These are phyloP conservation scores for Plasmodium chabaudi DNA, from an alignment of 169 alveolate species.

Conservation along the genomic window DNA sequence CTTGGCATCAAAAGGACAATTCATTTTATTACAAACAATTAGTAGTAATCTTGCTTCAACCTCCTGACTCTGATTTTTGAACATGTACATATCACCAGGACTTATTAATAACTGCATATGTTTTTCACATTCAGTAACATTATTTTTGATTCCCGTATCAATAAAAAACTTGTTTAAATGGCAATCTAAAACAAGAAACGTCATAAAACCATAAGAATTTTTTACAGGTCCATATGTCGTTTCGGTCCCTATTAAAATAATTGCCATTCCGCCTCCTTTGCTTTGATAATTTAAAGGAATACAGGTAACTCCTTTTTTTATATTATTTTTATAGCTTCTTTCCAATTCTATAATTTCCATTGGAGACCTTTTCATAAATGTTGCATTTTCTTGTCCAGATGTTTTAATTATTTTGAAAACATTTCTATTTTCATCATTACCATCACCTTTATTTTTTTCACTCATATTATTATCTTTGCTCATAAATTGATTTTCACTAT, in stretches of 20 bases:
- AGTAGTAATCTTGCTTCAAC: slow-evolving; percentile 60
- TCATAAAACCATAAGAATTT: slow-evolving; percentile 74
- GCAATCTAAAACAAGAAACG: slow-evolving; percentile 76
- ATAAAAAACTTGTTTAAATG: slow-evolving; percentile 60
- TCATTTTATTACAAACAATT: slow-evolving; percentile 74
- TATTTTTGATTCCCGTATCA: slow-evolving; percentile 74
- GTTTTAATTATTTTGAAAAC: slow-evolving; percentile 67
- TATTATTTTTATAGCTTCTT: slow-evolving; percentile 69
- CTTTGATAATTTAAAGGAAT: slow-evolving; percentile 78
- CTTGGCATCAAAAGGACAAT: slow-evolving; percentile 65
- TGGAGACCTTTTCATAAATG: slow-evolving; percentile 72
- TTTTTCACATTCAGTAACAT: slow-evolving; percentile 75
- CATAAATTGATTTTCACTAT: slow-evolving; percentile 49
- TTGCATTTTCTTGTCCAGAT: slow-evolving; percentile 38
- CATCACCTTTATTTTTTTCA: slow-evolving; percentile 37
- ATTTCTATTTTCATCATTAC: slow-evolving; percentile 43
- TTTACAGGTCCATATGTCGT: slow-evolving; percentile 76
- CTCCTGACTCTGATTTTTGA: slow-evolving; percentile 77
- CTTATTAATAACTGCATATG: slow-evolving; percentile 77
- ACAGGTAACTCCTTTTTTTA: slow-evolving; percentile 75
- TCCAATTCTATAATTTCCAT: slow-evolving; percentile 68
- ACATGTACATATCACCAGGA: slow-evolving; percentile 77
- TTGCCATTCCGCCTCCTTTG: slow-evolving; percentile 77
- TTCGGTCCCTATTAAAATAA: slow-evolving; percentile 65
- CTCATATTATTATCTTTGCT: slow-evolving; percentile 22